Evolutionary conservation across 768 basidiomycete species (phyloP), one percentile per base, ranked within the genome.

Genomic region (Lentinula boryana): DNA sequence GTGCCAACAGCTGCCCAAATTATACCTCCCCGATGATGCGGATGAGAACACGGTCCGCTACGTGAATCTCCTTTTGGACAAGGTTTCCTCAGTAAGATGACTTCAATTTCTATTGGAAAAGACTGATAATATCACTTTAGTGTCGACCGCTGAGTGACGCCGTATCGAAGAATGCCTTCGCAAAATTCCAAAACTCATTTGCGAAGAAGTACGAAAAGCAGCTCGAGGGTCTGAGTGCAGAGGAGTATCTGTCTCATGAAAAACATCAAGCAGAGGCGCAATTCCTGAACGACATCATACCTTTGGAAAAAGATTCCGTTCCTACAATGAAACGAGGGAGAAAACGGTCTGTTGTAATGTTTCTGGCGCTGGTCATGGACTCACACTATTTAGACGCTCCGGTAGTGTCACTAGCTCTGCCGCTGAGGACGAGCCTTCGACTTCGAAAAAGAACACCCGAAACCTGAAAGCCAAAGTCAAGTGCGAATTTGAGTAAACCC

Each of bases 221-320:
- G 8, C 57, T 58, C 5, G 57, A 58, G 35, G 57, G 57, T 12
- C 35, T 58, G 10, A 48, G 40, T 18, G 57, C 32, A 16, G 57
- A 48, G 13, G 57, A 58, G 10, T 58, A 33, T 49, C 6, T 46
- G 95, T 76, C 74, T 78, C 93, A 86, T 63, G 83, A 84, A 40
- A 79, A 83, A 58, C 85, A 88, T 65, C 74, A 94, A 12, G 84
- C 86, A 62, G 81, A 80, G 83, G 61, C 75, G 87, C 78, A 81
- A 50, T 88, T 89, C 68, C 66, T 91, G 69, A 90, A 92, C 63
- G 82, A 85, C 9, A 82, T 92, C 46, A 78, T 88, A 44, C 85
- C 89, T 1, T 71, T 84, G 44, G 86, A 84, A n/a, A 86, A 86
- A 5, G 85, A 87, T 43, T 73, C 77, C 1, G 49, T 16, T 62